These are phyloP conservation scores for Rhodocollybia butyracea DNA, from an alignment of 768 basidiomycete genomes.

Conservation along the genomic window DNA sequence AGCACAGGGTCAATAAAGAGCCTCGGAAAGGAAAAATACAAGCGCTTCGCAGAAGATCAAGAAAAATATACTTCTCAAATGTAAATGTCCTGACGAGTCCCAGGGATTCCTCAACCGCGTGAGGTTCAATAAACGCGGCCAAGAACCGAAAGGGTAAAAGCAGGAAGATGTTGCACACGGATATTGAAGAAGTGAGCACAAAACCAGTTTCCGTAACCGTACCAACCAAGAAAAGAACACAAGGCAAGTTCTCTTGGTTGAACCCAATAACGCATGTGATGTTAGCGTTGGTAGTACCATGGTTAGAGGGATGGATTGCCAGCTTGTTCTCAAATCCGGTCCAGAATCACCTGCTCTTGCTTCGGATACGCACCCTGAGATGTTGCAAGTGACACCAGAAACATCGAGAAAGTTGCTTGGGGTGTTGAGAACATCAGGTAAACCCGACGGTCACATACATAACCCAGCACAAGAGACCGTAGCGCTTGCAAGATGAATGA, in stretches of 20 bases:
- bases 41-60: constrained; percentile 39
- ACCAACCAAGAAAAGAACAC: constrained; percentile 43
- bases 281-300: constrained; percentile 21
- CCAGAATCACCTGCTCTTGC: constrained; percentile 23
- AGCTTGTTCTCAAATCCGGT: constrained; percentile 31
- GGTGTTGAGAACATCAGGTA: constrained; percentile 3
- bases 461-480: constrained; percentile 13
- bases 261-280: constrained; percentile 6
- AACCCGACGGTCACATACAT: not conserved
- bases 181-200: constrained; percentile 5
- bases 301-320: constrained; percentile 37
- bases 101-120: constrained; percentile 33
- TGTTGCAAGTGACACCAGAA: constrained; percentile 9
- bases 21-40: constrained; percentile 26
- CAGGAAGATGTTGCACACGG: constrained; percentile 29
- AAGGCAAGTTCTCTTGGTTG: constrained; percentile 40
- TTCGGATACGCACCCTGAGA: constrained; percentile 29
- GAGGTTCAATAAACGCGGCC: constrained; percentile 26
- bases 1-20: constrained; percentile 29
- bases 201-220: constrained; percentile 48
- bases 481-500: constrained; percentile 41
- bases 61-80: constrained; percentile 21
- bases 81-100: constrained; percentile 29
- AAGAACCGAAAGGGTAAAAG: constrained; percentile 38
- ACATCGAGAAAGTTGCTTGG: constrained; percentile 11